Evolutionary conservation across 2,329 filamentous ascomycete genomes (phyloP).

Genomic region (Epichloe uncinata): DNA sequence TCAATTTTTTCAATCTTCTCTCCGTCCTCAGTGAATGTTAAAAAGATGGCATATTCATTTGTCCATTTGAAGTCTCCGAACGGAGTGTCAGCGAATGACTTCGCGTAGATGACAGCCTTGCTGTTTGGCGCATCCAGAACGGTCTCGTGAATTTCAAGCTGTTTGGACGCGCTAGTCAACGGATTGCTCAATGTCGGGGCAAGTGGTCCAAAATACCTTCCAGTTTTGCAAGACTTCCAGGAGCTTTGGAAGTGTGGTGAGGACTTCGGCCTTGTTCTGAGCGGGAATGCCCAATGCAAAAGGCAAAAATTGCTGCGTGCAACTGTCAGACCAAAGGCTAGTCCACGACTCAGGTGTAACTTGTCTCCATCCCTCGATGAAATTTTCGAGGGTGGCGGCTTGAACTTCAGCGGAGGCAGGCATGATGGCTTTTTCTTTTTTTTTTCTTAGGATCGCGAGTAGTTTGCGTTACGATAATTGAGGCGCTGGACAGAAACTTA

Average conservation of each 20-base stretch:
- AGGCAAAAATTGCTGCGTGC: neutral
- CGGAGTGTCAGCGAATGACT: conserved; percentile 1
- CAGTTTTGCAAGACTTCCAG: too few relatives aligned
- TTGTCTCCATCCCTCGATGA: conserved; percentile 1
- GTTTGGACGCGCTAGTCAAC: neutral
- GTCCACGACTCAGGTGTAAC: neutral
- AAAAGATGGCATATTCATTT: conserved; percentile 5
- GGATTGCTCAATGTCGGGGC: too few relatives aligned
- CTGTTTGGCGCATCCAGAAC: neutral
- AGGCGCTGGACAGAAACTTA: too few relatives aligned
- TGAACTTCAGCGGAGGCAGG: neutral
- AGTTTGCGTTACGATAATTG: too few relatives aligned
- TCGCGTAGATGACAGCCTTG: neutral
- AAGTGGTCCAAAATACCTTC: too few relatives aligned
- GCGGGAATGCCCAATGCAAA: neutral
- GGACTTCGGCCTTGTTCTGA: too few relatives aligned
- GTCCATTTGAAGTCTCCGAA: neutral
- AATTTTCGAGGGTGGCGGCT: conserved; percentile 2
- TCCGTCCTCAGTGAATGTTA: conserved; percentile 1
- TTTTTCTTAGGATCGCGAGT: too few relatives aligned
- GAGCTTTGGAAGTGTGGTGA: neutral
- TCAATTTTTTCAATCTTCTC: conserved; percentile 1
- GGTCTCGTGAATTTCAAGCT: neutral
- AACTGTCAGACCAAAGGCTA: neutral
- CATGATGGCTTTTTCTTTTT: neutral